Evolutionary conservation across 1,284 basidiomycete genomes (phyloP).

Genomic region (Cerioporus squamosus): DNA sequence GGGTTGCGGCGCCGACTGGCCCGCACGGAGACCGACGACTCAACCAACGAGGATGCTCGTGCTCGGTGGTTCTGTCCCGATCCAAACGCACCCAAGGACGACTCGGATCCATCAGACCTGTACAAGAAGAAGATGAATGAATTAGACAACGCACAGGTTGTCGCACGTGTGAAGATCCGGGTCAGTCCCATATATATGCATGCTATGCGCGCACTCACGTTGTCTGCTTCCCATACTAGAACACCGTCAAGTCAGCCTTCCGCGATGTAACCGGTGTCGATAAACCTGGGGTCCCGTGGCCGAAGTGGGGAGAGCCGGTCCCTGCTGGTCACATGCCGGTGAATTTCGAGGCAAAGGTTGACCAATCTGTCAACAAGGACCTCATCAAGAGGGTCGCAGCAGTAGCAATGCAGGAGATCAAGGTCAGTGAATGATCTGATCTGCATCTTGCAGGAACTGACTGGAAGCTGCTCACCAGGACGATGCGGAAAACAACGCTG

Average conservation of each 20-base stretch:
- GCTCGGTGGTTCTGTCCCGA: background rate
- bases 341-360: background rate
- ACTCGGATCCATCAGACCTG: background rate
- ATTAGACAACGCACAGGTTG: background rate
- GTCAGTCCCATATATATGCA: background rate
- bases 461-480: background rate
- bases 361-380: background rate
- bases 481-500: background rate
- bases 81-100: background rate
- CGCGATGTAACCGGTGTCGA: background rate
- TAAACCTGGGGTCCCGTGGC: background rate
- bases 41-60: too few relatives aligned
- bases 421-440: background rate
- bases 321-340: background rate
- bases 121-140: background rate
- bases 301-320: background rate
- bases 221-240: background rate
- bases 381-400: slow-evolving; percentile 1
- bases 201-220: too few relatives aligned
- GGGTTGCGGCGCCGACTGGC: too few relatives aligned
- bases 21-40: too few relatives aligned
- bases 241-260: background rate
- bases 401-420: slow-evolving; percentile 2
- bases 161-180: background rate
- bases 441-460: background rate